These are phyloP conservation scores for Quercus aquifolioides DNA, from an alignment of 306 rosid species.

Conservation along the genomic window DNA sequence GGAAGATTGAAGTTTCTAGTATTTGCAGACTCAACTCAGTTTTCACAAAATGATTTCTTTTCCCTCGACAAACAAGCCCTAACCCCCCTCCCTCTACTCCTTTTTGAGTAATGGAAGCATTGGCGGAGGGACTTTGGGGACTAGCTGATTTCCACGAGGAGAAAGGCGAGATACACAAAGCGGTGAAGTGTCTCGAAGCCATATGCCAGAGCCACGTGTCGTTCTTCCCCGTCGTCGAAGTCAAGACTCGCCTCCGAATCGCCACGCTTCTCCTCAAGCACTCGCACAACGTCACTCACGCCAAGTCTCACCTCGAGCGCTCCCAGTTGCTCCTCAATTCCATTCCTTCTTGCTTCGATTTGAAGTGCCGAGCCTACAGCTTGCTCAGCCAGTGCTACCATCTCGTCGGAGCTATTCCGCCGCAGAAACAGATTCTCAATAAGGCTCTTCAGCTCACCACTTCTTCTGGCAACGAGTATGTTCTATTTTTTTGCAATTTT, in stretches of 20 bases:
- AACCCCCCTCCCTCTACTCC: no score
- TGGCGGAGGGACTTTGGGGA: conserved; percentile 92
- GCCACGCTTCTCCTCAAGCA: conserved; percentile 82
- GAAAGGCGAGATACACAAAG: conserved; percentile 68
- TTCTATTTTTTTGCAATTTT: not conserved
- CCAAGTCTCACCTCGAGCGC: conserved; percentile 90
- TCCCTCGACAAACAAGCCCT: no score
- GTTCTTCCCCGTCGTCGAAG: conserved; percentile 86
- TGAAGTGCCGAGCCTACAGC: conserved; percentile 85
- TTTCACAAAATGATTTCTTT: no score
- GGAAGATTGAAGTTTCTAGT: no score
- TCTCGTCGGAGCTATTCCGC: conserved; percentile 82
- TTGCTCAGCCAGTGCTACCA: conserved; percentile 91
- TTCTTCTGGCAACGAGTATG: conserved; percentile 62
- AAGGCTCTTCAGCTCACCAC: conserved; percentile 81
- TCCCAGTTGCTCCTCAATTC: conserved; percentile 75
- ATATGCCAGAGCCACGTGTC: conserved; percentile 79
- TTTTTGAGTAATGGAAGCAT: conserved; percentile 58
- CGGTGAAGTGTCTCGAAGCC: conserved; percentile 88
- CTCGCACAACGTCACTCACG: conserved; percentile 79
- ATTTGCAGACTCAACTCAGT: no score
- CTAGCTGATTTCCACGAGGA: conserved; percentile 72
- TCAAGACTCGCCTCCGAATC: conserved; percentile 88
- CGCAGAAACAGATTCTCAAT: conserved; percentile 71
- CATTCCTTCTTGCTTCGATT: conserved; percentile 82